Evolutionary conservation across 371 early-diverging fungal species (phyloP), one percentile per base, ranked within the genome.

Genomic region (Apophysomyces ossiformis): DNA sequence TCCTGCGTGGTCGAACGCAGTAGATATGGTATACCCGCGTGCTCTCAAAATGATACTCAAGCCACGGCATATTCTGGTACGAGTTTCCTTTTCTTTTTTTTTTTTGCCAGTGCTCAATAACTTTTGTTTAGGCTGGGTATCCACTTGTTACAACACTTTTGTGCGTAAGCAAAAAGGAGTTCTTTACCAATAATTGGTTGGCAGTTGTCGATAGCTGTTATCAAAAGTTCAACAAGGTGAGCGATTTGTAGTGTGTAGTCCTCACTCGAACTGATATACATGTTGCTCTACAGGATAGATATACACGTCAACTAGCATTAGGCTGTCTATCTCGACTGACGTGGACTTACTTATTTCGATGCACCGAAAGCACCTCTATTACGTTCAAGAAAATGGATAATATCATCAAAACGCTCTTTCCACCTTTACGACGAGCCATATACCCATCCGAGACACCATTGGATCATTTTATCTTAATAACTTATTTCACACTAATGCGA

Each of bases 331-430:
- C 89, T 26, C 90, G 96, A 7, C 77, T 97, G 43, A 69, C 93
- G 21, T 99, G 99, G 99, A 94, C 95, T 2, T 96, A 95, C 67
- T 73, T 98, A 12, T 96, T 93, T 74, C 89, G 97, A 56, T 95
- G 92, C 68, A 83, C 85, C 5, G 96, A 95, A 61, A 78, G 91
- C 38, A 83, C 85, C 6, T 70, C 81, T 11, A 78, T 72, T 8
- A 79, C 87, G 0, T 81, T 85, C 37, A 88, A 89, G 63, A 78
- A 85, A 41, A 71, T 93, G 15, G 93, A 92, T 61, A 69, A 67
- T 2, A 78, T 94, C 41, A 79, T 91, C 47, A 87, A 88, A 63
- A 88, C 85, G 1, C 73, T 94, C 58, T 92, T 92, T 54, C 89
- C 92, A 0, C 81, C 87, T 1, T 82, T 83, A 46, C 82, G 93